phyloP scores from a whole-genome alignment of 768 basidiomycete genomes.

The Collybia mongolica region DNA sequence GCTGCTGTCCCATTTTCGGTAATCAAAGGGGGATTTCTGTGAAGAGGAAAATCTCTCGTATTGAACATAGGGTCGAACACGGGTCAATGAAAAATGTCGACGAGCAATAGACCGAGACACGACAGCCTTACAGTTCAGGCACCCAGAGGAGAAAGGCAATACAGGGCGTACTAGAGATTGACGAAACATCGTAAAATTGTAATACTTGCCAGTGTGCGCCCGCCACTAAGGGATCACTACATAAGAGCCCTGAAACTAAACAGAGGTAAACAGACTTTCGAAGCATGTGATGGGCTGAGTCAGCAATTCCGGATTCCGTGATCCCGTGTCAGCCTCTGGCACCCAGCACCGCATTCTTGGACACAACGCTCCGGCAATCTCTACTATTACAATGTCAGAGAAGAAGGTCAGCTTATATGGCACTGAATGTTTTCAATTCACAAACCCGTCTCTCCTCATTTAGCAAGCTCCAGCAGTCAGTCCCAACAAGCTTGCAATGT shows the following conservation, averaged over 20 bases:
- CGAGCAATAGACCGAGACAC: neutral
- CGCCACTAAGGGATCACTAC: too few relatives aligned
- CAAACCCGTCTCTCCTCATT: neutral
- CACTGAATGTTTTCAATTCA: neutral
- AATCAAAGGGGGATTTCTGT: neutral
- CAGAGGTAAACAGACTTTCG: too few relatives aligned
- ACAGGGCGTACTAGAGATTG: neutral
- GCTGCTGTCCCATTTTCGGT: neutral
- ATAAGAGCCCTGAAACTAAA: too few relatives aligned
- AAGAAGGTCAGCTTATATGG: conserved; percentile 21
- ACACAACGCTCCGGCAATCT: too few relatives aligned
- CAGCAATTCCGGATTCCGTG: too few relatives aligned
- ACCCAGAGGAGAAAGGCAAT: neutral
- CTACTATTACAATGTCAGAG: conserved; percentile 23
- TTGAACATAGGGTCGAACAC: neutral
- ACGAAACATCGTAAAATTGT: neutral
- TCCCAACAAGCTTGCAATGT: conserved; percentile 74
- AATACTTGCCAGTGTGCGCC: too few relatives aligned
- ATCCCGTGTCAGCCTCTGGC: too few relatives aligned
- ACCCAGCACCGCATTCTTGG: too few relatives aligned
- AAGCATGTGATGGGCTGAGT: too few relatives aligned
- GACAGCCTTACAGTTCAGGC: neutral
- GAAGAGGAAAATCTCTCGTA: neutral
- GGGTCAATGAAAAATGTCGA: neutral
- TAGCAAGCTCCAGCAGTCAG: conserved; percentile 24